These are phyloP conservation scores for Xylariaceae sp. DNA, from an alignment of 2,329 filamentous ascomycete species.

Conservation along the genomic window DNA sequence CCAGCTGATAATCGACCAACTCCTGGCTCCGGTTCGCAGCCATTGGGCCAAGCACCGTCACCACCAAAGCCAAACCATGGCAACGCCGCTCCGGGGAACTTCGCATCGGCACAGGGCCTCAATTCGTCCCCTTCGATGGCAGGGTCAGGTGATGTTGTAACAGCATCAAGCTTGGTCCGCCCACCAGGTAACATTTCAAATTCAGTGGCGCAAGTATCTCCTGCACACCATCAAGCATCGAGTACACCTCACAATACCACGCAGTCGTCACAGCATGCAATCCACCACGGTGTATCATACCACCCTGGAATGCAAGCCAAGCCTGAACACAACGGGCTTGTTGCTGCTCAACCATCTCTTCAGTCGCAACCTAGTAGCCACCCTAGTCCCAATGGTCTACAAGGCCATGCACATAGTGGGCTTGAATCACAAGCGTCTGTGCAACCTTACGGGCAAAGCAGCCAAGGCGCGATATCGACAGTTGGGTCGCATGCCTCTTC, in stretches of 20 bases:
- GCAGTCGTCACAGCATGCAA: too few species aligned
- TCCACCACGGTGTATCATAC: background rate
- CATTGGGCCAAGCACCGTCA: background rate
- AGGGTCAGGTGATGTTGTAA: too few species aligned
- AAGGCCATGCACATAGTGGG: background rate
- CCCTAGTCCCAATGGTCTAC: background rate
- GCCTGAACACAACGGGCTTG: background rate
- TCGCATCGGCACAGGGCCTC: too few species aligned
- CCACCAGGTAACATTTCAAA: too few species aligned
- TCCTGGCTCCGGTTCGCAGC: background rate
- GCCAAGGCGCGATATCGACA: background rate
- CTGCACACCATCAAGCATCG: too few species aligned
- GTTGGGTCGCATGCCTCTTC: conserved; percentile 5
- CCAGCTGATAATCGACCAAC: background rate
- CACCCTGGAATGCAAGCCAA: conserved; percentile 1
- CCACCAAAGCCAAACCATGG: too few species aligned
- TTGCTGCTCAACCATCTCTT: conserved; percentile 2
- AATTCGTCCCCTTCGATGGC: too few species aligned
- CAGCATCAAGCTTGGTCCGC: too few species aligned
- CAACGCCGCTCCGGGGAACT: too few species aligned
- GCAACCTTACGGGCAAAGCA: conserved; percentile 1
- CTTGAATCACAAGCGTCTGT: conserved; percentile 1
- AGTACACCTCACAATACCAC: too few species aligned
- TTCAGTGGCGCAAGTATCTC: too few species aligned
- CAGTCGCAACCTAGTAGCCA: conserved; percentile 1